Conservation (phyloP, 23 red algal genomes). For the Agarophyton chilense region DNA sequence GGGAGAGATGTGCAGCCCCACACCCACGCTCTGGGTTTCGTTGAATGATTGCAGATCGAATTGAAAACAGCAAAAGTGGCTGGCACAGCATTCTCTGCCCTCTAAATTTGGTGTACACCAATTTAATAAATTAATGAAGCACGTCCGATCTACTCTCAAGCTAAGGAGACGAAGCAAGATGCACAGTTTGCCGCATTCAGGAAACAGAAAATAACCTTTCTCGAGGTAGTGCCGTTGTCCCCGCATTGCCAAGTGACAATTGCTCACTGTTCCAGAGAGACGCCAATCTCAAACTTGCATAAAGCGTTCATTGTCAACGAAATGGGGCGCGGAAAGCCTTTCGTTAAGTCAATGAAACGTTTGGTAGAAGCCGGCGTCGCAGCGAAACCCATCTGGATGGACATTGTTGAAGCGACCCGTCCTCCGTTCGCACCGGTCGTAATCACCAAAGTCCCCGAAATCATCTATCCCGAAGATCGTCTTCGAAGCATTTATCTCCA, state of each 20-base stretch:
- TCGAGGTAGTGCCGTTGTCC: no score
- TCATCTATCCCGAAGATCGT: conserved; percentile 60
- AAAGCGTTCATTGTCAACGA: no score
- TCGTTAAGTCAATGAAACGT: conserved; percentile 22
- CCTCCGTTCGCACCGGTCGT: conserved; percentile 23
- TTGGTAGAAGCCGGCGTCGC: conserved; percentile 22
- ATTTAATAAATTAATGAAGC: conserved; percentile 30
- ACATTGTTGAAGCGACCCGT: conserved; percentile 10
- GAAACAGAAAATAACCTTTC: no score
- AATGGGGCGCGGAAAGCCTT: conserved; percentile 55
- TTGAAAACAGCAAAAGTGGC: no score
- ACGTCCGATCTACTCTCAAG: background rate
- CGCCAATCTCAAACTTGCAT: background rate
- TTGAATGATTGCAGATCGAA: no score
- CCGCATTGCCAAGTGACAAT: no score
- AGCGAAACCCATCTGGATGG: conserved; percentile 29
- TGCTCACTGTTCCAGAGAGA: no score
- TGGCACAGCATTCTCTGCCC: background rate
- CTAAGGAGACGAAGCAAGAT: no score
- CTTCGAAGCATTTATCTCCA: conserved; percentile 44
- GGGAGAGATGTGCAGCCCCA: no score
- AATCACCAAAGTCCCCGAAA: background rate
- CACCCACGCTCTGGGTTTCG: no score
- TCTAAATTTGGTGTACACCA: background rate
- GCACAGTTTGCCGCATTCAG: no score